Evolutionary conservation across 148 eudicot species (phyloP), one percentile per base, ranked within the genome.

Genomic region (Amaranthus hypochondriacus): DNA sequence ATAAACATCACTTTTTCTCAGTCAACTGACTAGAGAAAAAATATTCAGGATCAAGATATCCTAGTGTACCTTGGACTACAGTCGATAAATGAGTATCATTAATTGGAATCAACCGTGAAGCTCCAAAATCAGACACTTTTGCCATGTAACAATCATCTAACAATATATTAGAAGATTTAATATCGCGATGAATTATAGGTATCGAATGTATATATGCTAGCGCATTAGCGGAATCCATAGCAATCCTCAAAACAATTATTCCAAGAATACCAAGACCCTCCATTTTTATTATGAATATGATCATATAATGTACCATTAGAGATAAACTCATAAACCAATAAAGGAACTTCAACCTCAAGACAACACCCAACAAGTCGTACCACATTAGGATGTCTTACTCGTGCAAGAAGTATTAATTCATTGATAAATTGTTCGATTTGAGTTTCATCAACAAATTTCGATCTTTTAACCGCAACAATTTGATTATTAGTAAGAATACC

Each of bases 1-100:
- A 7, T 47, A 72, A 5, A 72, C 75, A 28, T 72, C 75, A 47
- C 75, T 72, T 12, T 12, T 72, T 60, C 10, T 60, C 66, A 3
- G 75, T 49, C 18, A 72, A 28, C 13, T 72, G 81, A 63, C 84
- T 71, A 1, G 81, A 50, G 8, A 71, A 59, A 11, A 81, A 74
- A 49, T 78, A 81, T 42, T 81, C 79, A 0, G 84, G 81, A 62
- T 81, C 84, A 28, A 81, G 73, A 48, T 78, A 81, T 0, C 81
- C 84, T 21, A 77, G 5, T 56, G 75, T 72, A 4, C 75, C 66
- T 60, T 72, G 75, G 11, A 60, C 75, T 15, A 60, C 21, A 0
- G 75, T 72, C 6, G 66, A 59, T 28, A 59, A 10, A 49, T 72
- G 75, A 6, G 75, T 57, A 4, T 59, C 11, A 18, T 72, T 48